Evolutionary conservation across 1,284 basidiomycete genomes (phyloP).

Genomic region (Tilletia indica): DNA sequence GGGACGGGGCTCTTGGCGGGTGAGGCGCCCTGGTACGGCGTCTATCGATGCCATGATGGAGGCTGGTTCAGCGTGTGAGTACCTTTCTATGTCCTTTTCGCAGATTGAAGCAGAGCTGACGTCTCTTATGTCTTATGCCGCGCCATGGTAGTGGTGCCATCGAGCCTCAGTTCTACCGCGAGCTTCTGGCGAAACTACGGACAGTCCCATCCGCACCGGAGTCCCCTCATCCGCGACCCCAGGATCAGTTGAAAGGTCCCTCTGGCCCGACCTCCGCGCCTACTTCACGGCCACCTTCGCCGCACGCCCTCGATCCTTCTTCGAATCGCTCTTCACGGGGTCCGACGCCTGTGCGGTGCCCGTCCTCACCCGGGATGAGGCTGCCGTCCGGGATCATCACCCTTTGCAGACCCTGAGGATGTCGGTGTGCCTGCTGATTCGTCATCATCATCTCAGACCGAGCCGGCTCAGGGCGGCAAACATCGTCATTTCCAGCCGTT

Average conservation of each 20-base stretch:
- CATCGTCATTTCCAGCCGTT: slow-evolving; percentile 45
- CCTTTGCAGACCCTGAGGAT: slow-evolving; percentile 23
- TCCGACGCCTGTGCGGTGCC: slow-evolving; percentile 76
- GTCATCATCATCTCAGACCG: not conserved
- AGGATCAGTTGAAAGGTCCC: slow-evolving; percentile 62
- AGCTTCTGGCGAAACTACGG: slow-evolving; percentile 34
- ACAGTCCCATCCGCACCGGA: slow-evolving; percentile 27
- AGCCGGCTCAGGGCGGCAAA: slow-evolving; percentile 25
- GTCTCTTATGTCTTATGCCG: not conserved
- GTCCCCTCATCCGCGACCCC: slow-evolving; percentile 60
- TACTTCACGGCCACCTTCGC: slow-evolving; percentile 69
- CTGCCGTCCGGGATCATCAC: slow-evolving; percentile 35
- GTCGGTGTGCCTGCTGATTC: slow-evolving; percentile 10
- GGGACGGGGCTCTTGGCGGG: slow-evolving; percentile 68
- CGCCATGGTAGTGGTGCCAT: slow-evolving; percentile 22
- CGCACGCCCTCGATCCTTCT: slow-evolving; percentile 66
- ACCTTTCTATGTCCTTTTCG: slow-evolving; percentile 61
- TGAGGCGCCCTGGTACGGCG: slow-evolving; percentile 74
- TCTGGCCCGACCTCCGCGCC: slow-evolving; percentile 66
- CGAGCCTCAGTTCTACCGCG: slow-evolving; percentile 36
- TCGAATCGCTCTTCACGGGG: slow-evolving; percentile 69
- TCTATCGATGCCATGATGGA: slow-evolving; percentile 72
- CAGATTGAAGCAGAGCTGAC: not conserved
- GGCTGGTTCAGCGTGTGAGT: slow-evolving; percentile 75
- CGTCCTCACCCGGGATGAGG: slow-evolving; percentile 61